Base-by-base conservation (phyloP, 78 protist species). In the Dictyostelium citrinum region DNA sequence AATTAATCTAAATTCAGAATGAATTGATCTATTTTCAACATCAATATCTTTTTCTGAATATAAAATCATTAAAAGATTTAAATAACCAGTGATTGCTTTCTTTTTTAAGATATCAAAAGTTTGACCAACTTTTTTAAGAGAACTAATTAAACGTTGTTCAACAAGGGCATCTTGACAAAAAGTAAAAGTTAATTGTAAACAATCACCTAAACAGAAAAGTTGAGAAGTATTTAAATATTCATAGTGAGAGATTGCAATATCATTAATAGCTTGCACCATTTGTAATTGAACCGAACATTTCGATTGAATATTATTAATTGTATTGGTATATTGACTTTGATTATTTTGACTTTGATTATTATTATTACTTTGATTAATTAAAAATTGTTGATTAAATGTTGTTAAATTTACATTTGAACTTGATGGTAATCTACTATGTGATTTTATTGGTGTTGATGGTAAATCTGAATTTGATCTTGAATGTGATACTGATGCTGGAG, bases 181-280 rank as follows among this genome's bases (percentile, higher is more conserved):
- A 16, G 82, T 81, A 78, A 60, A 88, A 9, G 93, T 77, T 22
- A 78, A 58, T 4, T 88, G 80, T 20, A 88, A 43, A 68, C 93
- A 88, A 46, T 88, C 93, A 35, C 93, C 79, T 33, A 88, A 55
- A 61, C 84, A 46, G 9, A 88, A 75, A 5, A 93, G 33, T 80
- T 93, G 96, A 2, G 90, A 83, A 12, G 95, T 88, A 77, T 90
- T 85, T 37, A 95, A 71, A 70, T 14, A 75, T 61, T 81, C 88
- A 45, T 95, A 95, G 45, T 95, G 96, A 4, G 91, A 77, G 76
- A 77, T 88, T 80, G 85, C 91, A 80, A 95, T 90, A 70, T 95
- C 96, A 72, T 95, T 86, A 14, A 95, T 81, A 2, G 96, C 96
- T 22, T 93, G 90, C 10, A 93, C 91, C 91, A 83, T 76, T 55